Base-by-base conservation (phyloP, 371 early-diverging fungal genomes). In the Rhizopus delemar region DNA sequence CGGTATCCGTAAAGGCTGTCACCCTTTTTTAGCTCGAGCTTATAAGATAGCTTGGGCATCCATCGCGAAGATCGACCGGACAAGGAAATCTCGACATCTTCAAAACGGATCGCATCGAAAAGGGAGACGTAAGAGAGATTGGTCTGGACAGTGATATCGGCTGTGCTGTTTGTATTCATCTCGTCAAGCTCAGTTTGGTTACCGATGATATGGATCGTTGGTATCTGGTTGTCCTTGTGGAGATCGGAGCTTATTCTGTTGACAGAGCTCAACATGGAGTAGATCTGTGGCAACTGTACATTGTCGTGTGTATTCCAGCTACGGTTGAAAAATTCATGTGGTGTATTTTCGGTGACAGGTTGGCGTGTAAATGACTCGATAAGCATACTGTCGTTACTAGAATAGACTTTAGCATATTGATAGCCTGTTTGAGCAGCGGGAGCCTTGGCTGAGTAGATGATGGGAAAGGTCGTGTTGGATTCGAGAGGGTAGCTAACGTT, bases 91-190 rank as follows among this genome's bases (percentile, higher is more conserved):
- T 28, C 46, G 4, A 60, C 63, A 31, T 65, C 22, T 22, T 56
- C 8, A 41, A 56, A 63, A 32, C 11, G 36, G 15, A 51, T 11
- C 34, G 31, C 34, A 33, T 58, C 13, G 41, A 15, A 16, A 22
- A 38, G 39, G 28, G 33, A 16, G 28, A 75, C 67, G 35, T 72
- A 75, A 4, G 70, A 65, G 63, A 75, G 50, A 15, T 56, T 69
- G 3, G 59, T 50, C 16, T 34, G 3, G 2, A 68, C 58, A 0
- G 48, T 45, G 16, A 61, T 55, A 13, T 64, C 56, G 4, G 38
- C 46, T 11, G 48, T 54, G 9, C 50, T 46, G 29, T 72, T 60
- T 0, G 33, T 29, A 38, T 75, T 70, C 57, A 73, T 65, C 9
- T 22, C 35, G 38, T 70, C 70, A 45, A 31, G 32, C 16, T 22